phyloP scores from a whole-genome alignment of 805 yeast genomes.

The Lipomyces chichibuensis region DNA sequence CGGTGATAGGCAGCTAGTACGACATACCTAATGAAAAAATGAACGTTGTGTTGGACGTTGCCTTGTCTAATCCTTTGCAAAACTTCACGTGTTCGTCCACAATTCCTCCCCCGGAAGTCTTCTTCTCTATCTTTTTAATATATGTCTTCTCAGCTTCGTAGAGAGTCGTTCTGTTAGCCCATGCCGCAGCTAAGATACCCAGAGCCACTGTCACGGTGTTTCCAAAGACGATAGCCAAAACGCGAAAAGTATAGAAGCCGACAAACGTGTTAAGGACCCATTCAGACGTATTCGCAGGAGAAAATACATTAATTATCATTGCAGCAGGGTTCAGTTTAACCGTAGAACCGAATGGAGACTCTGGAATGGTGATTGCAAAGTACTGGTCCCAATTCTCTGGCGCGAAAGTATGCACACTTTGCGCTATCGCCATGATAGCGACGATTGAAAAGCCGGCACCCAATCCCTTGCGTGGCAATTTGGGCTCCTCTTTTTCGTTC shows the following conservation, averaged over 20 bases:
- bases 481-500: slow-evolving; percentile 7
- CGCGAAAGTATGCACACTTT: slow-evolving; percentile 4
- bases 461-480: slow-evolving; percentile 7
- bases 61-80: slow-evolving; percentile 13
- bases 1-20: background rate
- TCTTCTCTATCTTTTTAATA: slow-evolving; percentile 2
- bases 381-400: slow-evolving; percentile 21
- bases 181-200: slow-evolving; percentile 15
- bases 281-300: slow-evolving; percentile 18
- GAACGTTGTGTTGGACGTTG: slow-evolving; percentile 20
- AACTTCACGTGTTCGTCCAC: background rate
- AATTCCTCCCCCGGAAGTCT: slow-evolving; percentile 14
- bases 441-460: slow-evolving; percentile 8
- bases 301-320: slow-evolving; percentile 17
- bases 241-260: slow-evolving; percentile 20
- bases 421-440: slow-evolving; percentile 10
- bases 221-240: slow-evolving; percentile 24
- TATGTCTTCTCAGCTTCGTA: slow-evolving; percentile 16
- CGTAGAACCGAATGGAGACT: slow-evolving; percentile 7
- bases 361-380: slow-evolving; percentile 9
- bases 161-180: slow-evolving; percentile 17
- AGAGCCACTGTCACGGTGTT: slow-evolving; percentile 11
- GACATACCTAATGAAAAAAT: slow-evolving; percentile 23
- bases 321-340: slow-evolving; percentile 7
- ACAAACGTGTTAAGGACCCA: slow-evolving; percentile 20